Evolutionary conservation across 2,329 filamentous ascomycete species (phyloP), one percentile per base, ranked within the genome.

Genomic region (Bertia moriformis): DNA sequence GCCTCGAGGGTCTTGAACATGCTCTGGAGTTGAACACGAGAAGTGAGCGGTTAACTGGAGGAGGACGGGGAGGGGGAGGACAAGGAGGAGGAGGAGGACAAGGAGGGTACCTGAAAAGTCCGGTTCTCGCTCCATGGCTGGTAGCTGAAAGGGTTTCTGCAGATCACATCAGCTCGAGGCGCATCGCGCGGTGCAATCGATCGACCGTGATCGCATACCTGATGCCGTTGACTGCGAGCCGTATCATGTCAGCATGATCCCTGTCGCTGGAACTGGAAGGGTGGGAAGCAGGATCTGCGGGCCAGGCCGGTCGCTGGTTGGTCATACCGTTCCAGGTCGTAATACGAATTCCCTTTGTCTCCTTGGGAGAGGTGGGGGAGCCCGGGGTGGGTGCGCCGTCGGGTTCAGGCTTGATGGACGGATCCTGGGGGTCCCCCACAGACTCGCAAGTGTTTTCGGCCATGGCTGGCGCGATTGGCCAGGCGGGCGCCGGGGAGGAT

Each of bases 1-100:
- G 87, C 78, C 55, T 91, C 83, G 4, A 98, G 71, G 33, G 82
- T 83, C 48, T 94, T 84, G 59, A 98, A 96, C 89, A 96, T 96
- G 46, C 80, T 71, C 80, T 85, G n/a, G 42, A 2, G 38, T 3
- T n/a, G 22, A 10, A 7, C 7, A n/a, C 22, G 19, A 13, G 22
- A 42, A 29, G 22, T n/a, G 22, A 27, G 7, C 22, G 22, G 22
- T 10, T 18, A 14, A 30, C 5, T 41, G n/a, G n/a, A n/a, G n/a
- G n/a, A n/a, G n/a, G n/a, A n/a, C n/a, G n/a, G 27, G 14, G 18
- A 19, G 29, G 17, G 15, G 12, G n/a, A 19, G n/a, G n/a, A n/a
- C n/a, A 32, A 10, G 38, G 17, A 18, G 37, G 4, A 14, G 19
- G 15, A 7, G 4, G 14, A 19, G 17, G 38, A 49, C 48, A n/a